Evolutionary conservation across 73 alveolate species (phyloP), one percentile per base, ranked within the genome.

Genomic region (Paraurostyla sp.): DNA sequence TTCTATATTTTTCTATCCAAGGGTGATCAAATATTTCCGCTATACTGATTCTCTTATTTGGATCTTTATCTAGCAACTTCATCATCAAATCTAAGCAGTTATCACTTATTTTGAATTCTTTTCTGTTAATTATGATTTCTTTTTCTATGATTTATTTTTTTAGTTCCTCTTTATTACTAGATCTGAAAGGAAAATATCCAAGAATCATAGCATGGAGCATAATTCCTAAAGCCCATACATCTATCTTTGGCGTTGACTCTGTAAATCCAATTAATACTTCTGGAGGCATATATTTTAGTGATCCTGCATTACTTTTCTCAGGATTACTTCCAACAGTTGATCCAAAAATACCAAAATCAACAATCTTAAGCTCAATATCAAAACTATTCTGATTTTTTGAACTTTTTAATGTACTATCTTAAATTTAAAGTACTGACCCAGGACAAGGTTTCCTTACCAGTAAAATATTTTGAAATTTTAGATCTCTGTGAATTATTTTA

Each of bases 281-380:
- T 0, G 97, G 97, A 7, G 95, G 93, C 97, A 93, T 93, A 46
- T 93, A 93, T 41, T 62, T 83, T n/a, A 93, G 80, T 52, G 93
- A 81, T 4, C 97, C 97, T 27, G 86, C 84, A 48, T 93, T 78
- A 9, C 90, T 40, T 51, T 93, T 91, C 20, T 93, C 97, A 0
- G 78, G 52, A 59, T 91, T 91, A 40, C 71, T 59, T 27, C 85
- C 86, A 27, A 78, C 56, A 27, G 78, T 88, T 65, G 81, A 63
- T 49, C 97, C 97, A 50, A 90, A 90, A 2, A 93, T 84, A 0
- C 97, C 97, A 69, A 93, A 93, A 75, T 93, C 97, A 15, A 93
- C 93, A 0, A 88, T 69, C 78, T 73, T 83, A 6, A 83, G 40
- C 3, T 83, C 92, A 42, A 69, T 13, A 43, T 43, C 84, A 25